These are phyloP conservation scores for Penicillium sp. DNA, from an alignment of 2,329 filamentous ascomycete genomes.

Conservation along the genomic window DNA sequence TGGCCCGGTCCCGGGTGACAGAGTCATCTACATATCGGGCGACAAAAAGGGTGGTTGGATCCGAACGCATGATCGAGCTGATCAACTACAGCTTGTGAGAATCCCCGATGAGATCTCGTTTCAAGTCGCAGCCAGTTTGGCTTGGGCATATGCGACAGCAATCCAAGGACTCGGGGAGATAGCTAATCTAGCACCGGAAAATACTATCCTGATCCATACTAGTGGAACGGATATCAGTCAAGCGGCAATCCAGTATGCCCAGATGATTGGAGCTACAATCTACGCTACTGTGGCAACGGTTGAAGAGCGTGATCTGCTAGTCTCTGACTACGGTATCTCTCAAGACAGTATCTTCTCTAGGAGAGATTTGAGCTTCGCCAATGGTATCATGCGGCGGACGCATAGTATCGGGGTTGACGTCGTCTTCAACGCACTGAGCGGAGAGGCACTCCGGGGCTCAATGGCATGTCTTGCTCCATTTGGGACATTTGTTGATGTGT, in stretches of 20 bases:
- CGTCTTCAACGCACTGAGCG: conserved; percentile 17
- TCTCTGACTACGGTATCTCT: conserved; percentile 10
- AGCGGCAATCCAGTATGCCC: conserved; percentile 26
- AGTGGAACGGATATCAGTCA: conserved; percentile 18
- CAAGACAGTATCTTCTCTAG: conserved; percentile 15
- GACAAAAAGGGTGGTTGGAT: background rate
- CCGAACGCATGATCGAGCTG: conserved; percentile 8
- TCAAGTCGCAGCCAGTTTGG: conserved; percentile 11
- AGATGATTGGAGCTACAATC: conserved; percentile 9
- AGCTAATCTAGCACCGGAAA: conserved; percentile 1
- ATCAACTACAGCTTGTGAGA: conserved; percentile 2
- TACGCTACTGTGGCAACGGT: conserved; percentile 16
- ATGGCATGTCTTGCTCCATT: conserved; percentile 17
- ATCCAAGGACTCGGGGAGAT: conserved; percentile 12
- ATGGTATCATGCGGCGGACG: conserved; percentile 16
- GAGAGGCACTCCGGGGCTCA: conserved; percentile 16
- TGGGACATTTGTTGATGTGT: conserved; percentile 19
- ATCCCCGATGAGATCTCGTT: conserved; percentile 9
- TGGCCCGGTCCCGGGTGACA: conserved; percentile 7
- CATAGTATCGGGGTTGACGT: conserved; percentile 17
- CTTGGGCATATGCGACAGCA: conserved; percentile 8
- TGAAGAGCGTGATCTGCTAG: conserved; percentile 10
- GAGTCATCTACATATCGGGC: conserved; percentile 8
- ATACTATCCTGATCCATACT: conserved; percentile 22
- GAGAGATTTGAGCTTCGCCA: conserved; percentile 11